Conservation (phyloP, 176 grass and related monocot genomes). For the Hsuehochloa calcarea region DNA sequence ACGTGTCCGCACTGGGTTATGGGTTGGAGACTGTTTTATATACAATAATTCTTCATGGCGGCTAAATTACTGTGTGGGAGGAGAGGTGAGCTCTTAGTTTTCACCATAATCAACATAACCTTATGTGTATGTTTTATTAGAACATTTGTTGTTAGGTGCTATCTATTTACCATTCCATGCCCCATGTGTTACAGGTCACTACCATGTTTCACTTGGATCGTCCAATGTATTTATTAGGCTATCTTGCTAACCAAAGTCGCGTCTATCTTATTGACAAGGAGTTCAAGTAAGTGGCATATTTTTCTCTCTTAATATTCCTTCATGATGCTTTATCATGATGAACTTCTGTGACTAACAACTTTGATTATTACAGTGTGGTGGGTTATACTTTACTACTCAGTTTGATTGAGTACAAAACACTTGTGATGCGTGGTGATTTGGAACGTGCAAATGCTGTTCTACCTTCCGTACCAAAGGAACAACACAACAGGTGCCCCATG, state of each 20-base stretch:
- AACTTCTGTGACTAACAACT: conserved; percentile 26
- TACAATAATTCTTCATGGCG: conserved; percentile 75
- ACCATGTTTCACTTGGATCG: conserved; percentile 79
- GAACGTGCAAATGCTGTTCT: conserved; percentile 63
- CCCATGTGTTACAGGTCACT: conserved; percentile 45
- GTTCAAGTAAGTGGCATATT: conserved; percentile 50
- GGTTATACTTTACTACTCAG: conserved; percentile 82
- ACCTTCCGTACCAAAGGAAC: conserved; percentile 63
- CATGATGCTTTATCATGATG: not conserved
- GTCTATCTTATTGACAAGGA: conserved; percentile 73
- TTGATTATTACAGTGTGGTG: conserved; percentile 60
- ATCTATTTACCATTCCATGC: not conserved
- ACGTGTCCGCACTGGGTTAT: conserved; percentile 89
- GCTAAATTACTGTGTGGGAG: conserved; percentile 70
- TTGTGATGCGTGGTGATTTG: conserved; percentile 82
- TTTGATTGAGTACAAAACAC: conserved; percentile 91
- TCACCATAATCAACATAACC: not conserved
- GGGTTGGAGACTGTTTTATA: conserved; percentile 92
- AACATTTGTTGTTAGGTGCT: not conserved
- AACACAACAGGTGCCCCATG: conserved; percentile 48
- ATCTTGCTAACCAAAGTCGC: conserved; percentile 66
- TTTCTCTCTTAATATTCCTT: not conserved
- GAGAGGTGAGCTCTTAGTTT: conserved; percentile 43
- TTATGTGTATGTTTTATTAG: not conserved
- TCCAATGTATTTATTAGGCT: conserved; percentile 72